A percentile compares a stretch with the other conserved stretches of the same genome.
These are phyloP conservation scores for Ophiorrhiza pumila DNA, from an alignment of 257 asterid genomes.

Conservation along the genomic window DNA sequence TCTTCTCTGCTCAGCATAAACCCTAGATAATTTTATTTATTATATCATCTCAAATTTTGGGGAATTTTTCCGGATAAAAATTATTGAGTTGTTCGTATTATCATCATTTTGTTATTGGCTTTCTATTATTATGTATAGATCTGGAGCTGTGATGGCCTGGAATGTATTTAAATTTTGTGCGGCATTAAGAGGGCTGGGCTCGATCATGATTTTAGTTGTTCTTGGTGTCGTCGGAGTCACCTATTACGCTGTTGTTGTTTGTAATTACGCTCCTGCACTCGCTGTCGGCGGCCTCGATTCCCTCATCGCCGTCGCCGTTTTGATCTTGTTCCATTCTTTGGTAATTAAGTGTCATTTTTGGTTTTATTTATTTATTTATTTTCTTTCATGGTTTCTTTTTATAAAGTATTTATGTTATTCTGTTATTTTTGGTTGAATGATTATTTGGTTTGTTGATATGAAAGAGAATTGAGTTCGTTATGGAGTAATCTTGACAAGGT, in stretches of 20 bases:
- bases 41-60: not conserved
- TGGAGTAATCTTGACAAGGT: not conserved
- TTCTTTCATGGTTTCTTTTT: not conserved
- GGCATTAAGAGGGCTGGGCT: constrained; percentile 87
- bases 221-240: constrained; percentile 91
- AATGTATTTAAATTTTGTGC: constrained; percentile 96
- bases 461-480: not conserved
- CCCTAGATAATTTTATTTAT: not conserved
- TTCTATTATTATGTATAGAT: constrained; percentile 74
- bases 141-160: constrained; percentile 99
- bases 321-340: constrained; percentile 76
- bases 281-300: constrained; percentile 68
- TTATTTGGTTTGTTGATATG: constrained; percentile 2
- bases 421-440: not conserved
- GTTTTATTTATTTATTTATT: not conserved
- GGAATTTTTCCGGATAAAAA: not conserved
- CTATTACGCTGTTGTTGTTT: constrained; percentile 84
- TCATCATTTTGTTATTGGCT: not conserved
- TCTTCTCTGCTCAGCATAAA: not conserved
- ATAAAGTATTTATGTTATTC: not conserved
- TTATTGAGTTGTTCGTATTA: not conserved
- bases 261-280: constrained; percentile 80
- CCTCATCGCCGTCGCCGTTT: constrained; percentile 53
- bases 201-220: constrained; percentile 93
- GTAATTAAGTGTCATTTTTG: constrained; percentile 36